Percentiles rank a stretch among this genome's conserved stretches.
phyloP scores from a whole-genome alignment of 1,284 basidiomycete species.

The Ceratobasidium sp. region DNA sequence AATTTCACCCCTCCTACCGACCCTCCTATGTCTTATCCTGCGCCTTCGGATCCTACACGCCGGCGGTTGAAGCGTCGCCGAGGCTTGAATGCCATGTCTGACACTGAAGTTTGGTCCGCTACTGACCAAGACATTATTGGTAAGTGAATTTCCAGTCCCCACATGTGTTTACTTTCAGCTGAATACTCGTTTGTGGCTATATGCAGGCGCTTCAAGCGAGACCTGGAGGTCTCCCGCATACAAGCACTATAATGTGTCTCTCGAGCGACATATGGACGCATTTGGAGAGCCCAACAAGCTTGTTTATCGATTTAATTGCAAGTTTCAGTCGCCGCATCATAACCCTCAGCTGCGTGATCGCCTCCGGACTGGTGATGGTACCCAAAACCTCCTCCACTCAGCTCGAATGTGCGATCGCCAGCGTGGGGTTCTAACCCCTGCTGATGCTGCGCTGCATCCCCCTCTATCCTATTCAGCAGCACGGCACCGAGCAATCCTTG shows the following conservation, averaged over 20 bases:
- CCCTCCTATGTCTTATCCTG: neutral
- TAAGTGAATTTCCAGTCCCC: constrained; percentile 2
- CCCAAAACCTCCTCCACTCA: neutral
- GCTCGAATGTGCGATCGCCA: constrained; percentile 11
- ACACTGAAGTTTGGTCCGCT: constrained; percentile 1
- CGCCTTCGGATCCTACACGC: constrained; percentile 3
- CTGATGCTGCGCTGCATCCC: neutral
- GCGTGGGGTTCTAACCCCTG: constrained; percentile 2
- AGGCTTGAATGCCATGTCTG: constrained; percentile 7
- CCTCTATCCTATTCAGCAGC: neutral
- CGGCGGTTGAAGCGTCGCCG: constrained; percentile 20
- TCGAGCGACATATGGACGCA: constrained; percentile 2
- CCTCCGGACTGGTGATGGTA: constrained; percentile 14
- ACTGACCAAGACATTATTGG: neutral
- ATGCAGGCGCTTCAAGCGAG: neutral
- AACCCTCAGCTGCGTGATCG: constrained; percentile 5
- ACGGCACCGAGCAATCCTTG: constrained; percentile 18
- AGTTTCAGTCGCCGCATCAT: constrained; percentile 11
- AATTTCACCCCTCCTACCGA: neutral
- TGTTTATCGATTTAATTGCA: constrained; percentile 20
- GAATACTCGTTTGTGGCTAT: neutral
- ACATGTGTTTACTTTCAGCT: no score
- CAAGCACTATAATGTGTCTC: constrained; percentile 18
- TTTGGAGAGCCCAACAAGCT: constrained; percentile 5
- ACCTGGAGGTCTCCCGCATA: constrained; percentile 18